A percentile compares a stretch with the other conserved stretches of the same genome.
Conservation (phyloP, 768 basidiomycete genomes). For the Lactarius sanguifluus region DNA sequence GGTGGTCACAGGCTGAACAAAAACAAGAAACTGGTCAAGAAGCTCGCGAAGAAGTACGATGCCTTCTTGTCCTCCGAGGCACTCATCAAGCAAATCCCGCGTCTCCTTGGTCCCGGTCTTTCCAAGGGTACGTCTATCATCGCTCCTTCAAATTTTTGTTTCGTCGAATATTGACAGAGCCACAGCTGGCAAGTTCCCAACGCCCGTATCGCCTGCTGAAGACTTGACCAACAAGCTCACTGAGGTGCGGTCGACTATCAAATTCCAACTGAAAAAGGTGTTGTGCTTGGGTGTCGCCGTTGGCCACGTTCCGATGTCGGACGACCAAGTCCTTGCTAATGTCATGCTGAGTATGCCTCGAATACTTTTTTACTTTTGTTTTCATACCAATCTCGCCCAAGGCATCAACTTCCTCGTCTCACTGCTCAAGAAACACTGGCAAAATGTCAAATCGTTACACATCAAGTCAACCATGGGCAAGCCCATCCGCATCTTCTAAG, state of each 20-base stretch:
- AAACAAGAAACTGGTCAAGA: constrained; percentile 99
- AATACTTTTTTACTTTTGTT: background rate
- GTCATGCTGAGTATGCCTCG: constrained; percentile 85
- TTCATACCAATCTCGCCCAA: constrained; percentile 34
- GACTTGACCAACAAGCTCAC: constrained; percentile 87
- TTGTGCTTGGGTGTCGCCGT: constrained; percentile 98
- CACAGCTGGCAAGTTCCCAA: constrained; percentile 98
- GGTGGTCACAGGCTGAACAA: constrained; percentile 78
- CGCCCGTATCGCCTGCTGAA: constrained; percentile 90
- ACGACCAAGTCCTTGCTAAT: constrained; percentile 95
- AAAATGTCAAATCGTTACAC: constrained; percentile 98
- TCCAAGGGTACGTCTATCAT: constrained; percentile 74
- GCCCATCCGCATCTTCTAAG: constrained; percentile 88
- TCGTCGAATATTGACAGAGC: background rate
- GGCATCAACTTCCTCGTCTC: constrained; percentile 99
- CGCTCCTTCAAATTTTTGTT: background rate
- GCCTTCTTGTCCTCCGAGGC: constrained; percentile 97
- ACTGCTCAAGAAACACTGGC: constrained; percentile 99
- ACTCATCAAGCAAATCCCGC: constrained; percentile 99
- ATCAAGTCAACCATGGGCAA: constrained; percentile 99
- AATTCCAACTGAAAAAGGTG: constrained; percentile 99
- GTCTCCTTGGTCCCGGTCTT: constrained; percentile 98
- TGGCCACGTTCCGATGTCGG: constrained; percentile 95
- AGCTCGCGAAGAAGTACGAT: constrained; percentile 99
- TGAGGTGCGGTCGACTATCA: constrained; percentile 98